phyloP scores from a whole-genome alignment of 179 eudicot species.

The Heliamphora pulchella region DNA sequence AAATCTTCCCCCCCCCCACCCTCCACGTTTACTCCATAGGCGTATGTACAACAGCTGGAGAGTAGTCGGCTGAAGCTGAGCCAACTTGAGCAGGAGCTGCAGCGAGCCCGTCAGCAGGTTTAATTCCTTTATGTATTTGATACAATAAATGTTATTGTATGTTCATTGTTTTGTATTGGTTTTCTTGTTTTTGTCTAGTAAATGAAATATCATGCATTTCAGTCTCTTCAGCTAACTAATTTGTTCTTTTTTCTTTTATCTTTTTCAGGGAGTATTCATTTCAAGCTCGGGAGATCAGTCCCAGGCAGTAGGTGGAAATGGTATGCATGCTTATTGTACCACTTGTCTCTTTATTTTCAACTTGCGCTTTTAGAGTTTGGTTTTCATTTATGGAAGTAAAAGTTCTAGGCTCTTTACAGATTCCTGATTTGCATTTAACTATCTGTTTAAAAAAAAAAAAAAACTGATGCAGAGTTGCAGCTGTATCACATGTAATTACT shows the following conservation, averaged over 20 bases:
- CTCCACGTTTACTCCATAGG: conserved; percentile 34
- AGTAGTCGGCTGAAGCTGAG: conserved; percentile 85
- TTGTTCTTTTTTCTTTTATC: not conserved
- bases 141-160: not conserved
- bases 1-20: not conserved
- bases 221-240: conserved; percentile 6
- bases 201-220: not conserved
- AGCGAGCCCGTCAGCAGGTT: conserved; percentile 94
- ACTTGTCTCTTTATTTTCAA: not conserved
- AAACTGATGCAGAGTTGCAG: not conserved
- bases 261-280: conserved; percentile 58
- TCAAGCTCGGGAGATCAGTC: conserved; percentile 74
- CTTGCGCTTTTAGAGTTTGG: not conserved
- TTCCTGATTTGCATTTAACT: not conserved
- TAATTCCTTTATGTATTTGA: not conserved
- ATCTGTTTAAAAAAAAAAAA: not conserved
- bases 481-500: not conserved
- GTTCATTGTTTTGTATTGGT: not conserved
- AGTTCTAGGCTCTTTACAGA: not conserved
- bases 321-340: conserved; percentile 33
- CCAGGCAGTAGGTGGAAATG: conserved; percentile 53
- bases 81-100: conserved; percentile 96
- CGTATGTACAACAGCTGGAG: conserved; percentile 93
- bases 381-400: too few relatives aligned
- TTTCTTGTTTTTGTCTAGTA: not conserved